Evolutionary conservation across 805 yeast species (phyloP), one percentile per base, ranked within the genome.

Genomic region (Myxozyma lipomycoides): DNA sequence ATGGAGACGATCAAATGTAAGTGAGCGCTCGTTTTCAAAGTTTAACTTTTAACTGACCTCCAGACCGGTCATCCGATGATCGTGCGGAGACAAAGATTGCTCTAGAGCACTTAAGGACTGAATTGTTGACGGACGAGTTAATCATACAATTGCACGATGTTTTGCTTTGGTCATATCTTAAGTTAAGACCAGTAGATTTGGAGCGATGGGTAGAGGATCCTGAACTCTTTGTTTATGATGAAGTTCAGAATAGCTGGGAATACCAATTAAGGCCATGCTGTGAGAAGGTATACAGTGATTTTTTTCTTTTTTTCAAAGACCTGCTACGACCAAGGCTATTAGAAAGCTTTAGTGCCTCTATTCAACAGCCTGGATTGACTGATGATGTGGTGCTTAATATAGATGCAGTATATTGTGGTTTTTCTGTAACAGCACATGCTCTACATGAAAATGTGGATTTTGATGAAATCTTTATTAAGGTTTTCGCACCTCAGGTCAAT

Each of bases 141-240:
- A 69, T 86, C 19, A 73, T 73, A 23, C 75, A 78, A 22, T 66
- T 91, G 10, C 77, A 86, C 10, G 84, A 84, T 52, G 68, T 85
- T 39, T 70, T 90, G 32, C 81, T 89, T 51, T 73, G 76, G 37
- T 83, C 83, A 79, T 90, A 87, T 66, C 72, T 93, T 55, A 78
- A 83, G 49, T 67, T 90, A 43, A 78, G 82, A 51, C 88, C 91
- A 0, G 67, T 76, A 1, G 97, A 90, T 64, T 66, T 91, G 43
- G 95, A 86, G 60, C 71, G 79, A 35, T 93, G 98, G 98, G 65
- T 73, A 10, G 66, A 77, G 17, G 95, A 89, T 52, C 96, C 98
- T 0, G 98, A 89, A 65, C 96, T 88, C 65, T 93, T 95, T 87
- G 81, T 86, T 19, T 81, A 82, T 56, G 95, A 88, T 62, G 95